Percentiles rank a stretch among this genome's conserved stretches.
These are phyloP conservation scores for Aphanomyces astaci DNA, from an alignment of 352 stramenopile species.

Conservation along the genomic window DNA sequence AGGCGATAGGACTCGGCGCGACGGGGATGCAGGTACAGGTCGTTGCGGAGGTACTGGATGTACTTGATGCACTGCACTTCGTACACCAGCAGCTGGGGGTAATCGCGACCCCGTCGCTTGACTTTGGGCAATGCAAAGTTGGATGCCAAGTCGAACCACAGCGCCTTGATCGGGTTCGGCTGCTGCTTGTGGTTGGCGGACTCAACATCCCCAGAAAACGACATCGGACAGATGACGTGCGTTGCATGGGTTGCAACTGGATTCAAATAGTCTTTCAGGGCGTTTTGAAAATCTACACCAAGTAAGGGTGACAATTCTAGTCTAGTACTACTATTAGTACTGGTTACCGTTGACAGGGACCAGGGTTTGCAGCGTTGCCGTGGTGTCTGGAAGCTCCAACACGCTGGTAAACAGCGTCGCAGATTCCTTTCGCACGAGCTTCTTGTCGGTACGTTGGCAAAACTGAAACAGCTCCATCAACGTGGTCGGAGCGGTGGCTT, in stretches of 20 bases:
- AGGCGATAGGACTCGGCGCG: conserved; percentile 9
- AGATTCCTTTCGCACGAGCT: conserved; percentile 12
- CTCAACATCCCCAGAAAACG: background rate
- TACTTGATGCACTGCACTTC: conserved; percentile 11
- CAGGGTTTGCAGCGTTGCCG: background rate
- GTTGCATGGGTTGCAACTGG: background rate
- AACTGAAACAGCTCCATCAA: conserved; percentile 14
- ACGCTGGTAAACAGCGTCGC: background rate
- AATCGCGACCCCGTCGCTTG: conserved; percentile 15
- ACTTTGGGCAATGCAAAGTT: conserved; percentile 9
- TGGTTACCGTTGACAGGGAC: background rate
- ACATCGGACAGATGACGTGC: background rate
- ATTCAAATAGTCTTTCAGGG: conserved; percentile 6
- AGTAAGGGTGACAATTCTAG: background rate
- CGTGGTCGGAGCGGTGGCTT: conserved; percentile 23
- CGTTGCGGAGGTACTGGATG: conserved; percentile 7
- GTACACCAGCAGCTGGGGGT: conserved; percentile 11
- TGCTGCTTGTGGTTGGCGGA: background rate
- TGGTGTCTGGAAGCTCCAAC: conserved; percentile 8
- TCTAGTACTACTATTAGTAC: background rate
- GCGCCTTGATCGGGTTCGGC: background rate
- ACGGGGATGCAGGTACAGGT: conserved; percentile 6
- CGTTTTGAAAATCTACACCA: conserved; percentile 1
- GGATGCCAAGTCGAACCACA: conserved; percentile 12
- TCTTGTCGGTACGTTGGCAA: background rate